Base-by-base conservation (phyloP, 1,284 basidiomycete genomes). In the Somion occarium region DNA sequence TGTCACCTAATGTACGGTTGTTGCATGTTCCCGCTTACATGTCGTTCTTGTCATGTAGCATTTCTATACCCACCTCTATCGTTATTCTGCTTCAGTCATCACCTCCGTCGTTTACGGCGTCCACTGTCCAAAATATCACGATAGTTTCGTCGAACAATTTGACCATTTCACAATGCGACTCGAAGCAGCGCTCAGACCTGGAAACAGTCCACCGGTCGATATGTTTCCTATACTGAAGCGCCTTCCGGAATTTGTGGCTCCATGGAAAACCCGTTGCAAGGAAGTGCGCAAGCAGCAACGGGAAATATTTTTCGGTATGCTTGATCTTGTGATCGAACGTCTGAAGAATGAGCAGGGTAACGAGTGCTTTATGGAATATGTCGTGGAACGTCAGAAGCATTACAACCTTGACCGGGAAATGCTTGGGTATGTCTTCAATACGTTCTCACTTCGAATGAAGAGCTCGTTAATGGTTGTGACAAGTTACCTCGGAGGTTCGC, bases 131-230 rank as follows among this genome's bases (percentile, higher is more conserved):
- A 58, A 59, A 38, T 63, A 60, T 48, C 53, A 59, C 20, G 59
- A 59, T 19, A 39, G 30, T 1, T 55, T 63, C 19, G 53, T 59
- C 3, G 52, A 48, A 2, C 51, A 58, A 34, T 66, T 64, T 45
- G 61, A 58, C 41, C 45, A 18, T 3, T 55, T 53, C 24, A 53
- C 61, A 24, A 57, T 64, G 26, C 54, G 58, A 15, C 66, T 60
- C 59, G 61, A 62, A 42, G 46, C 56, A 22, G 50, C 63, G 5
- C 53, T 67, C 37, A 63, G 49, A 44, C 64, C 66, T 11, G 68
- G 68, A 41, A 55, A 61, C 24, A 59, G 62, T 23, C 66, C 71
- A 7, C 68, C 69, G 15, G 50, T 71, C 13, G 68, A 70, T 48
- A 50, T 69, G 5, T 50, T 71, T 37, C 69, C 69, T 5, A 55